Percentiles rank a stretch among this genome's conserved stretches.
phyloP scores from a whole-genome alignment of 2,329 filamentous ascomycete genomes.

The Rutstroemia sp. region DNA sequence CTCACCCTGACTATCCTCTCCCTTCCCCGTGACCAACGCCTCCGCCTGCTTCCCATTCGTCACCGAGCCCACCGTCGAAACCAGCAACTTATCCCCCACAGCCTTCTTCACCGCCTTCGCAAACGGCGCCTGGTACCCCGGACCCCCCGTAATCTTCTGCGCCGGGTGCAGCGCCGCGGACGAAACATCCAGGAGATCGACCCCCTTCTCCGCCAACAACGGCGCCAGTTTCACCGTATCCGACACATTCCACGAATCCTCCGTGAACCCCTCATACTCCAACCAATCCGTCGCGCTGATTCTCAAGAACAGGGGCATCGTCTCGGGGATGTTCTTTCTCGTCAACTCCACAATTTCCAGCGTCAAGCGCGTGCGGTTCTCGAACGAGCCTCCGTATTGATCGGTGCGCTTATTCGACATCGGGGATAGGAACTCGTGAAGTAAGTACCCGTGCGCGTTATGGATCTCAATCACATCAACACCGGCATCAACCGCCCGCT shows the following conservation, averaged over 20 bases:
- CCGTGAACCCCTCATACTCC: slow-evolving; percentile 46
- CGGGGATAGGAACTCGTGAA: slow-evolving; percentile 63
- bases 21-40: slow-evolving; percentile 38
- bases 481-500: slow-evolving; percentile 58
- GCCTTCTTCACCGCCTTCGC: slow-evolving; percentile 64
- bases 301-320: slow-evolving; percentile 66
- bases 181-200: slow-evolving; percentile 70
- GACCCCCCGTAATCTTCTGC: slow-evolving; percentile 50
- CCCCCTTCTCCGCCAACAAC: slow-evolving; percentile 55
- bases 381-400: slow-evolving; percentile 59
- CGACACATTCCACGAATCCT: slow-evolving; percentile 59
- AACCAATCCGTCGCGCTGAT: slow-evolving; percentile 74
- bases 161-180: slow-evolving; percentile 55
- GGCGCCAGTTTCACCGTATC: slow-evolving; percentile 57
- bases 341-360: slow-evolving; percentile 60
- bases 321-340: slow-evolving; percentile 53
- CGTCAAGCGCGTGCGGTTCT: slow-evolving; percentile 62
- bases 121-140: slow-evolving; percentile 65
- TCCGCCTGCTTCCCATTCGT: slow-evolving; percentile 38
- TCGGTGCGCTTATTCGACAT: slow-evolving; percentile 63
- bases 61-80: slow-evolving; percentile 44
- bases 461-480: slow-evolving; percentile 73
- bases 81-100: slow-evolving; percentile 51
- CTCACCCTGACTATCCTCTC: slow-evolving; percentile 35
- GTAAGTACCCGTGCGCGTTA: slow-evolving; percentile 70